Base-by-base conservation (phyloP, 2,329 filamentous ascomycete species). In the Ophiocordyceps robertsii region DNA sequence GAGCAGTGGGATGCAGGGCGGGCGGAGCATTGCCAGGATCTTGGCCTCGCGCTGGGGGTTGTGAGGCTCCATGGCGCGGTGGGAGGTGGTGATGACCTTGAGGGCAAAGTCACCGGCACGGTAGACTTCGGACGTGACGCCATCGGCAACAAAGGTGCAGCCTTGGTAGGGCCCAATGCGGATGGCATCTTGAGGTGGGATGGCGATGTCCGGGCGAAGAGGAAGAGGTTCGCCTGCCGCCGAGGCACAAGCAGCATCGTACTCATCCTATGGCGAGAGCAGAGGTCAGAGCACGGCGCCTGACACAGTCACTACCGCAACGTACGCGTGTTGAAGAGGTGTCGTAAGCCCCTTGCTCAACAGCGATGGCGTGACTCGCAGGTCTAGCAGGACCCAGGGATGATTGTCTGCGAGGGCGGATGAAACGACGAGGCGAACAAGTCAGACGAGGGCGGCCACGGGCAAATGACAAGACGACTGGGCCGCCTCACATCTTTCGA, bases 91-190 rank as follows among this genome's bases (percentile, higher is more conserved):
- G 31, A 92, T 94, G 45, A 95, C 79, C 58, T 98, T 98, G 39
- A 98, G 67, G 2, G 90, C 92, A 16, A 67, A 65, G 41, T 63
- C 52, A 19, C 58, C 64, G 35, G 79, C 79, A 52, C 81, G 81
- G 65, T 89, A 96, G 40, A 98, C 79, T 43, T 81, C 77, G 16
- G 90, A 92, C 47, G 87, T 92, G 12, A 90, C 68, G 17, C 92
- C 92, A 48, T 68, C 67, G 38, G 69, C 68, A n/a, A 81, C 55
- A 49, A 70, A 69, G 24, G 64, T 61, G 54, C 78, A 82, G 46
- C 69, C 60, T 16, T 48, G 37, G 49, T 78, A 80, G 6, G 58
- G 27, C 9, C 77, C 77, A 44, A 82, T 78, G 29, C 59, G 57
- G 36, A 70, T 58, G 10, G 67, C 69, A 2, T 45, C 17, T 11